Evolutionary conservation across 2,329 filamentous ascomycete genomes (phyloP).

Genomic region (Fusarium sterilihyphosum): DNA sequence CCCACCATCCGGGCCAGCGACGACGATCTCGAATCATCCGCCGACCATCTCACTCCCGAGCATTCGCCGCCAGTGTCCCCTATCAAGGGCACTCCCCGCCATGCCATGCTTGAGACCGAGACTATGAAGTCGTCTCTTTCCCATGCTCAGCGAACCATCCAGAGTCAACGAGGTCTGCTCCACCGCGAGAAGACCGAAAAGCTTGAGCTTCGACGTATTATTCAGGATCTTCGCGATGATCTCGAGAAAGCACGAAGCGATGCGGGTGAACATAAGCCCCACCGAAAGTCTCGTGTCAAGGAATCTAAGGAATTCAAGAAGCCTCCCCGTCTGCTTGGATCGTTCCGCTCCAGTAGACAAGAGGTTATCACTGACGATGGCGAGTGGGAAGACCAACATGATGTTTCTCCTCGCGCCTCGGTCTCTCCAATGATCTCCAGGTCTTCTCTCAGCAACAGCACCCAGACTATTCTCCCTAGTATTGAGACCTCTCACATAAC

Average conservation of each 20-base stretch:
- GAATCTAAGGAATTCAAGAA: slow-evolving; percentile 81
- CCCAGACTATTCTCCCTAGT: slow-evolving; percentile 29
- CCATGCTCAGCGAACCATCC: slow-evolving; percentile 96
- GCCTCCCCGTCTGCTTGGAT: slow-evolving; percentile 79
- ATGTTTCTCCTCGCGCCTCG: slow-evolving; percentile 41
- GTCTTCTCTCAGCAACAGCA: slow-evolving; percentile 36
- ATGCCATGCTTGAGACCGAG: slow-evolving; percentile 92
- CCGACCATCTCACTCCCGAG: slow-evolving; percentile 81
- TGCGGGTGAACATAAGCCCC: slow-evolving; percentile 54
- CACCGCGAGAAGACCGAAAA: slow-evolving; percentile 99
- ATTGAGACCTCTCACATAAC: slow-evolving; percentile 41
- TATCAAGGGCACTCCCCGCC: slow-evolving; percentile 88
- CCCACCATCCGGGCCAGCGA: slow-evolving; percentile 67
- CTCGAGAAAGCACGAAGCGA: slow-evolving; percentile 76
- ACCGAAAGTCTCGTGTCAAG: slow-evolving; percentile 70
- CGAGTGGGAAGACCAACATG: slow-evolving; percentile 85
- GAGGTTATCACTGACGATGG: slow-evolving; percentile 84
- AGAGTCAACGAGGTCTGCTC: slow-evolving; percentile 92
- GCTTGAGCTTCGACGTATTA: slow-evolving; percentile 91
- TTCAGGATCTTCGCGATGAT: slow-evolving; percentile 95
- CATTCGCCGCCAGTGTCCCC: slow-evolving; percentile 92
- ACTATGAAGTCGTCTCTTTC: slow-evolving; percentile 93
- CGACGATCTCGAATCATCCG: slow-evolving; percentile 71
- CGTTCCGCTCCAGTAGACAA: slow-evolving; percentile 75
- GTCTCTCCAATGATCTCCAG: slow-evolving; percentile 30